Evolutionary conservation across 2,329 filamentous ascomycete genomes (phyloP).

Genomic region (Diaporthe aspalathi): DNA sequence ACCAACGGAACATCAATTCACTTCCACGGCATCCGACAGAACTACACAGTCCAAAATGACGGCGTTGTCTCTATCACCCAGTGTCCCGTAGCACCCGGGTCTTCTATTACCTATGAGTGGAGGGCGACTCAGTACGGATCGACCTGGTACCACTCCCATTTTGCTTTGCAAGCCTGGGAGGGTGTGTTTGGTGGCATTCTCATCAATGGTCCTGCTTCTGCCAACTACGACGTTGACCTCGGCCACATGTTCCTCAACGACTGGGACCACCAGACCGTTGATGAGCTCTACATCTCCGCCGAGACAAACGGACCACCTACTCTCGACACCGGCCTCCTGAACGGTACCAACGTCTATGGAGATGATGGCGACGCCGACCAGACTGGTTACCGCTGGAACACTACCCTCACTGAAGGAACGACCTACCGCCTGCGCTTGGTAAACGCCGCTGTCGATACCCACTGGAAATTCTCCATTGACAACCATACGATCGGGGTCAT

Average conservation of each 20-base stretch:
- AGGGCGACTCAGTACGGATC: constrained; percentile 65
- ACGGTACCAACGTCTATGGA: constrained; percentile 55
- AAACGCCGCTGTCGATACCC: constrained; percentile 34
- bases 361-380: constrained; percentile 44
- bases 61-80: constrained; percentile 56
- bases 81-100: constrained; percentile 62
- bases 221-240: constrained; percentile 72
- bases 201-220: constrained; percentile 68
- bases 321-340: constrained; percentile 58
- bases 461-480: constrained; percentile 54
- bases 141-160: constrained; percentile 72
- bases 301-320: constrained; percentile 48
- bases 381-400: constrained; percentile 50
- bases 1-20: constrained; percentile 53
- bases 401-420: constrained; percentile 54
- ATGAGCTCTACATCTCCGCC: constrained; percentile 49
- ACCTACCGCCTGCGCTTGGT: constrained; percentile 49
- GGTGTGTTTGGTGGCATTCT: constrained; percentile 70
- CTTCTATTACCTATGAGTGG: constrained; percentile 67
- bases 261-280: constrained; percentile 62
- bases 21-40: constrained; percentile 54
- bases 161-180: constrained; percentile 59
- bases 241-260: constrained; percentile 69
- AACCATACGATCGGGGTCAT: constrained; percentile 59
- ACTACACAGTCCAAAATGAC: constrained; percentile 50